phyloP scores from a whole-genome alignment of 139 green algal genomes.

The Pleodorina starrii region DNA sequence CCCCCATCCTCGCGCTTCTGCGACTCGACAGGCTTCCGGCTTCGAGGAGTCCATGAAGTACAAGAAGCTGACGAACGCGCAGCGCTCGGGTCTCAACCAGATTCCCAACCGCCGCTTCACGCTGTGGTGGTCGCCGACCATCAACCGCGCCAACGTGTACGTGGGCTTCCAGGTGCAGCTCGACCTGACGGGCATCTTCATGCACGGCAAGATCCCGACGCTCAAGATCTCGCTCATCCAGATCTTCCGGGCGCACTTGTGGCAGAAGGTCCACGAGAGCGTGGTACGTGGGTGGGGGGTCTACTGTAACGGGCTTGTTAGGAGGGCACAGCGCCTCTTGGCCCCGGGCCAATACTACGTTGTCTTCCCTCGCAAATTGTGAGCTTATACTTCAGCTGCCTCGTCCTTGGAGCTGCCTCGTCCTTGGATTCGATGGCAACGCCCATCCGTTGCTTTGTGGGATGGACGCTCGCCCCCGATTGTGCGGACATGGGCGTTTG shows the following conservation, averaged over 20 bases:
- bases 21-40: conserved; percentile 60
- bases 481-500: too few relatives aligned
- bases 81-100: conserved; percentile 98
- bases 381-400: too few relatives aligned
- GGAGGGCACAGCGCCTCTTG: too few relatives aligned
- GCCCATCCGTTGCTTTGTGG: too few relatives aligned
- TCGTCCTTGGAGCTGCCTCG: too few relatives aligned
- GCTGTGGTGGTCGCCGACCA: conserved; percentile 99
- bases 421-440: too few relatives aligned
- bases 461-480: too few relatives aligned
- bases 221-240: conserved; percentile 99
- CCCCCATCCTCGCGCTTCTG: too few relatives aligned
- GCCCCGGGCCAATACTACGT: too few relatives aligned
- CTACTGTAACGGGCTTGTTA: too few relatives aligned
- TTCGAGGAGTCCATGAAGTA: conserved; percentile 99
- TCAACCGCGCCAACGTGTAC: conserved; percentile 99
- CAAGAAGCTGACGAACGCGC: conserved; percentile 99
- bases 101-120: conserved; percentile 99
- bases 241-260: conserved; percentile 99
- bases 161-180: conserved; percentile 99
- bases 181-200: conserved; percentile 99
- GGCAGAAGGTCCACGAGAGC: conserved; percentile 99
- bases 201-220: conserved; percentile 99
- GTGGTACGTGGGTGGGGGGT: conserved; percentile 81
- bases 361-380: too few relatives aligned